Conservation (phyloP, 106 monocot species). For the Phalaenopsis aphrodite region DNA sequence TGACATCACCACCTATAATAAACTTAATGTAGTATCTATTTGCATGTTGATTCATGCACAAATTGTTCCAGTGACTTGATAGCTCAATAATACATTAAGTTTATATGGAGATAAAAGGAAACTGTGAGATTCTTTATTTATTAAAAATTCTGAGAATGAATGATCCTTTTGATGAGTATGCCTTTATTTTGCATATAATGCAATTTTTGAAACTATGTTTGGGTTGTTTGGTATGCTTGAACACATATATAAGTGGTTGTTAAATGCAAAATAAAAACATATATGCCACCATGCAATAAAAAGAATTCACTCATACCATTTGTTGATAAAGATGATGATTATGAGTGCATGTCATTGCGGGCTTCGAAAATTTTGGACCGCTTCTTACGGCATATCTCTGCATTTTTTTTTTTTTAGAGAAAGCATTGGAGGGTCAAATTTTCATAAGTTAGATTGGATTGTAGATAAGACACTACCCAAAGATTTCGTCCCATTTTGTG, state of each 20-base stretch:
- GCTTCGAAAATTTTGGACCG: too few relatives aligned
- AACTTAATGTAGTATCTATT: not conserved
- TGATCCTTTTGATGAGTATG: not conserved
- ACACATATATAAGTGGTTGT: not conserved
- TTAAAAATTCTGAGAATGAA: not conserved
- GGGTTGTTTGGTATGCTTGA: not conserved
- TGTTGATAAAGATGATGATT: slow-evolving; percentile 1
- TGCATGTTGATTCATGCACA: not conserved
- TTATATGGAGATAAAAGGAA: too few relatives aligned
- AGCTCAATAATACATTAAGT: too few relatives aligned
- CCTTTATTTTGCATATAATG: not conserved
- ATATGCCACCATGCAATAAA: not conserved
- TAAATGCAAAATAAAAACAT: not conserved
- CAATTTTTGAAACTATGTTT: not conserved
- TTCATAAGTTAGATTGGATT: too few relatives aligned
- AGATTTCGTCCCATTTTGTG: too few relatives aligned
- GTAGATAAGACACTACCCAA: too few relatives aligned
- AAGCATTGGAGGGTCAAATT: too few relatives aligned
- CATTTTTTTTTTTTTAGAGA: too few relatives aligned
- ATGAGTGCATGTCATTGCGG: not conserved
- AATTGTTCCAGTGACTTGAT: not conserved
- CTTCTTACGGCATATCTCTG: too few relatives aligned
- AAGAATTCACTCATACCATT: not conserved
- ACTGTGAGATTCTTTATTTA: too few relatives aligned
- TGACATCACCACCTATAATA: not conserved